phyloP scores from a whole-genome alignment of 1,139 yeast genomes.

The Entelexis sorbosivorans region DNA sequence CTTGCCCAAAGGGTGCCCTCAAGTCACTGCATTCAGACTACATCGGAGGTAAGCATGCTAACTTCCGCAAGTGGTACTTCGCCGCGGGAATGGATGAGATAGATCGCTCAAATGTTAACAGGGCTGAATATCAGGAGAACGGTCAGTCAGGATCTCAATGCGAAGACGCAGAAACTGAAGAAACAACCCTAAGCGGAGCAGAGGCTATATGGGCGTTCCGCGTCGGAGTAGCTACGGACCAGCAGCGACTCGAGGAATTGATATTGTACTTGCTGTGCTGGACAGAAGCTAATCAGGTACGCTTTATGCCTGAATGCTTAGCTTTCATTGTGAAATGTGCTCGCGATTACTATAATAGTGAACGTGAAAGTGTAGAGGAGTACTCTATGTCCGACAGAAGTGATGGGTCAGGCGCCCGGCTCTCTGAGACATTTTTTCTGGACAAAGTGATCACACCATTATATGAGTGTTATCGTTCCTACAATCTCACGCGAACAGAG shows the following conservation, averaged over 20 bases:
- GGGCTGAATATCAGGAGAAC: no score
- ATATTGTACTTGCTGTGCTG: slow-evolving; percentile 64
- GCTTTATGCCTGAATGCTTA: slow-evolving; percentile 78
- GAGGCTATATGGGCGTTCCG: slow-evolving; percentile 49
- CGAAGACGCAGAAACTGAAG: background rate
- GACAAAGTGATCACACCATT: slow-evolving; percentile 67
- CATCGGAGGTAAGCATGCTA: slow-evolving; percentile 59
- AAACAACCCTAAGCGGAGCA: slow-evolving; percentile 40
- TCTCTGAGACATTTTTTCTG: slow-evolving; percentile 36
- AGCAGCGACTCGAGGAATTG: slow-evolving; percentile 51
- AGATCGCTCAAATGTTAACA: background rate
- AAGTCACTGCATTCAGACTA: slow-evolving; percentile 64
- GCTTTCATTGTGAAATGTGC: slow-evolving; percentile 75
- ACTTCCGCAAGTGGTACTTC: slow-evolving; percentile 61
- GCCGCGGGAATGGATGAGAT: slow-evolving; percentile 46
- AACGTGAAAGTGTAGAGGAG: background rate
- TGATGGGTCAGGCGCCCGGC: background rate
- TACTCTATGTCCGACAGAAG: background rate
- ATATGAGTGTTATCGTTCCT: slow-evolving; percentile 50
- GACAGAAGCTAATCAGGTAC: slow-evolving; percentile 80
- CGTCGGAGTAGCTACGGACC: slow-evolving; percentile 45
- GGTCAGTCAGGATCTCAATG: background rate
- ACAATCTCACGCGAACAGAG: slow-evolving; percentile 35
- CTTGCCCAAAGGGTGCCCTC: slow-evolving; percentile 61
- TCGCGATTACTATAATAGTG: slow-evolving; percentile 38